These are phyloP conservation scores for Cinnamomum micranthum DNA, from an alignment of 164 flowering plant genomes.

Conservation along the genomic window DNA sequence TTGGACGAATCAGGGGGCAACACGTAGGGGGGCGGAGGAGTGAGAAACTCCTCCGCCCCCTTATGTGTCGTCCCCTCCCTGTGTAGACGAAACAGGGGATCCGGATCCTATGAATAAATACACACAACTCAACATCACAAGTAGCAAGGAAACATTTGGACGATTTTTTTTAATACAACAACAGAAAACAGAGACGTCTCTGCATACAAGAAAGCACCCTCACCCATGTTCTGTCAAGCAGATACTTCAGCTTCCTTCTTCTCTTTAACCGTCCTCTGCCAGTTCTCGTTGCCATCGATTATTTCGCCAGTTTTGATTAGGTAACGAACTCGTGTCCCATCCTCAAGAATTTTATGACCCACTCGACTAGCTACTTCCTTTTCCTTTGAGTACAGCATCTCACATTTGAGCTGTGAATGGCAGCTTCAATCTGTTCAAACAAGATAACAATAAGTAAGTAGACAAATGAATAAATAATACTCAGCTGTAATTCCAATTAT, in stretches of 20 bases:
- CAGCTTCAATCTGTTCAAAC: conserved; percentile 67
- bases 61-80: too few relatives aligned
- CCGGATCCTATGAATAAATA: too few relatives aligned
- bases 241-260: conserved; percentile 42
- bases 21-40: too few relatives aligned
- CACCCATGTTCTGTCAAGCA: not conserved
- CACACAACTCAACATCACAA: too few relatives aligned
- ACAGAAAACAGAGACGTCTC: not conserved
- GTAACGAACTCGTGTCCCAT: conserved; percentile 81
- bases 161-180: not conserved
- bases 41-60: too few relatives aligned
- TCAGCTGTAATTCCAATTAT: not conserved
- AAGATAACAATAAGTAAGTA: not conserved
- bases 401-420: conserved; percentile 95
- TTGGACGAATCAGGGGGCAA: too few relatives aligned
- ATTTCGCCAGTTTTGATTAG: conserved; percentile 94
- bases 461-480: not conserved
- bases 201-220: not conserved
- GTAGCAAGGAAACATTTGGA: too few relatives aligned
- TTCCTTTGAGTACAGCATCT: conserved; percentile 96
- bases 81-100: too few relatives aligned
- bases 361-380: conserved; percentile 82
- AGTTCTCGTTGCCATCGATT: conserved; percentile 71
- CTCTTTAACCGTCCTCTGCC: conserved; percentile 63
- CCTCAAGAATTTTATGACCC: conserved; percentile 78